A percentile compares a stretch with the other conserved stretches of the same genome.
Conservation (phyloP, 2,329 filamentous ascomycete genomes). For the Penicillium hordei region DNA sequence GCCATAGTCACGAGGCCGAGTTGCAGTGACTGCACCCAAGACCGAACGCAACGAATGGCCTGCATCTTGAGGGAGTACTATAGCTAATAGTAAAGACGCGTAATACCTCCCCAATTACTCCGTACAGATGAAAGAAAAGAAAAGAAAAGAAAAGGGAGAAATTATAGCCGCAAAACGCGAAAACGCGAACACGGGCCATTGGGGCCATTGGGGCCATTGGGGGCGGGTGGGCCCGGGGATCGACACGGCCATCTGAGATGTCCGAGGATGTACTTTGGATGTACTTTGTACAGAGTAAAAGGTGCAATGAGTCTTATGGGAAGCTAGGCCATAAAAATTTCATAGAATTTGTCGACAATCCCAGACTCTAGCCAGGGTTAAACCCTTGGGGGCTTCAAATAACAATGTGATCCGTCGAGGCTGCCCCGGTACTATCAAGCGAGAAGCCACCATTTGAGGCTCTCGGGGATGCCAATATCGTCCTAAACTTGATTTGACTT, state of each 20-base stretch:
- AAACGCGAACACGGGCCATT: not conserved
- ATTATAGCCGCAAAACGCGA: not conserved
- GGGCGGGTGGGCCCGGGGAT: not conserved
- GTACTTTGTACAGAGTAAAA: not conserved
- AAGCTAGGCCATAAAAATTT: not conserved
- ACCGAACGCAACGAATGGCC: not conserved
- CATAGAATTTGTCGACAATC: not conserved
- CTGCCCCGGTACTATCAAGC: not conserved
- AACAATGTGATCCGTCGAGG: not conserved
- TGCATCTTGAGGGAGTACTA: not conserved
- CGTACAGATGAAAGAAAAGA: not conserved
- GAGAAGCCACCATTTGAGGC: not conserved
- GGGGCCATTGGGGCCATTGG: not conserved
- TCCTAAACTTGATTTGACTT: not conserved
- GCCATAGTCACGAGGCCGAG: not conserved
- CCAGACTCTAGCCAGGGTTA: too few relatives aligned
- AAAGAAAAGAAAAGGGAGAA: not conserved
- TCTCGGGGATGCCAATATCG: not conserved
- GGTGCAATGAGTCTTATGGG: not conserved
- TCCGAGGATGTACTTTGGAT: too few relatives aligned
- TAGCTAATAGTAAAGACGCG: not conserved
- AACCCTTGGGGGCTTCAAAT: not conserved
- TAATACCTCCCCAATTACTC: not conserved
- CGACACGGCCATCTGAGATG: not conserved
- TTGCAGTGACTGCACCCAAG: not conserved